Evolutionary conservation across 2,329 filamentous ascomycete species (phyloP), one percentile per base, ranked within the genome.

Genomic region (Hypoxylon sp.): DNA sequence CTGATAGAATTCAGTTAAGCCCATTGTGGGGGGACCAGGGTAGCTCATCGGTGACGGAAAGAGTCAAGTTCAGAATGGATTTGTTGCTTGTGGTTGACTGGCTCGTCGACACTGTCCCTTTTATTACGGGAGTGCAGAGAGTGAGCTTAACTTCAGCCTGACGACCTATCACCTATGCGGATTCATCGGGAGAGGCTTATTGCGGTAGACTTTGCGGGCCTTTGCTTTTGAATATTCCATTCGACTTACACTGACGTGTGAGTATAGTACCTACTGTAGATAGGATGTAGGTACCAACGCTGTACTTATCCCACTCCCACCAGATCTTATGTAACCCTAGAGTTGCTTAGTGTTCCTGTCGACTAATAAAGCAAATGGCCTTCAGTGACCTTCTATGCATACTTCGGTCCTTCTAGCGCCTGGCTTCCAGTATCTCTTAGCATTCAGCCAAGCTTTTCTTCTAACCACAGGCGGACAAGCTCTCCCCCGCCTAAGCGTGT

Each of bases 361-460:
- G 20, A 23, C 47, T 55, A 55, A 23, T 17, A n/a, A n/a, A n/a
- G 46, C 25, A 12, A 21, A 51, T 53, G 30, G 40, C 44, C 55
- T 42, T 38, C 57, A 61, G 59, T 46, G 45, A 41, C 34, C 53
- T 70, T 71, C 68, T 55, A 63, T 69, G 66, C 65, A 70, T 60
- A 51, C 61, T 71, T 66, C 63, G 62, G 66, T 55, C 53, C 65
- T 69, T 71, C 68, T 71, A 71, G 69, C 68, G 68, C 45, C 55
- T 29, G 38, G 34, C 37, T 56, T n/a, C 38, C 51, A 47, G 21
- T 34, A 19, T 30, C 35, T 41, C 8, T 43, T 51, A 47, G 21
- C 29, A 19, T 30, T 38, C 36, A 45, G 35, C 34, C 17, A 19
- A 17, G 27, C 23, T 15, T 40, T 38, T n/a, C n/a, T n/a, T n/a